Evolutionary conservation across 345 rosid species (phyloP), one percentile per base, ranked within the genome.

Genomic region (Eucalyptus cloeziana): DNA sequence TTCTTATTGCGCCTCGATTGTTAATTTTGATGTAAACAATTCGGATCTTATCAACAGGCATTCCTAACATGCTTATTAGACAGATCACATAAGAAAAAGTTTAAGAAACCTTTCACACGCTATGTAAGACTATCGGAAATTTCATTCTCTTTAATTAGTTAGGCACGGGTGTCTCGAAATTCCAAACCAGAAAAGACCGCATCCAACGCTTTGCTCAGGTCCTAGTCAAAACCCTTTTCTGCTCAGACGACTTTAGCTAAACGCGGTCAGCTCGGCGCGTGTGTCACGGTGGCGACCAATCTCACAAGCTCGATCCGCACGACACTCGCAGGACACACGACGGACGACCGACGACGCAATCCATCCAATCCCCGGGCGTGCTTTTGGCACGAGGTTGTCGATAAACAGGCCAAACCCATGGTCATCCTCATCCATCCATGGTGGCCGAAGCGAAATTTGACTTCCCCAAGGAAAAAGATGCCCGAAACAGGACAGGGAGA

Each of bases 31-130:
- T 14, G 21, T 64, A 14, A 7, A 64, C 5, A 7, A 64, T 64
- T 3, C 3, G 1, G 2, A 31, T n/a, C 22, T 64, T n/a, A n/a
- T n/a, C 2, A 2, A 64, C 1, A 0, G 0, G 76, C 40, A 1
- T 15, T 4, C 10, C n/a, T n/a, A n/a, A 64, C 1, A 13, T n/a
- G 69, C 1, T 52, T 19, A 19, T 7, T 52, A 52, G 24, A 52
- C 8, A 3, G 56, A 2, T 51, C 56, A 58, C 64, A 1, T 2
- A 1, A 5, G 4, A 25, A 60, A 25, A 64, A 64, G 1, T 64
- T 64, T 15, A 64, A 64, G 37, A n/a, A 15, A n/a, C 10, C 21
- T 0, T n/a, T 31, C 3, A 33, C 76, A n/a, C 76, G 0, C 19
- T 64, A 0, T 16, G 8, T 14, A 15, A 7, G 37, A 14, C 40